Percentiles rank a stretch among this genome's conserved stretches.
Conservation (phyloP, 2,329 filamentous ascomycete genomes). For the Capronia coronata region DNA sequence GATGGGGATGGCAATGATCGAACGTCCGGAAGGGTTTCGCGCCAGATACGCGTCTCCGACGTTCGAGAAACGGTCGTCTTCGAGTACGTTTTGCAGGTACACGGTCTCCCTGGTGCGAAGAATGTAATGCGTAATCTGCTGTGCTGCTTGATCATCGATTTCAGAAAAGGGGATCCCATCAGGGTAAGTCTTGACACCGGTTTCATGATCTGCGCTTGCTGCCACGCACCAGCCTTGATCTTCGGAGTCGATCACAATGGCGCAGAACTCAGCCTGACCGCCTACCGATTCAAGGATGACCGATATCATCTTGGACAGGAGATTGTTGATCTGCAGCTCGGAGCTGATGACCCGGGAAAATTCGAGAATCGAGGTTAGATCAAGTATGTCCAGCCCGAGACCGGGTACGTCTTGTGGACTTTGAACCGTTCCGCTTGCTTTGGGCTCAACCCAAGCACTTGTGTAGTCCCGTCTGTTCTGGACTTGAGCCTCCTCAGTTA, state of each 20-base stretch:
- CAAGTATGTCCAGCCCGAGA: constrained; percentile 54
- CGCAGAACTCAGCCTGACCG: constrained; percentile 51
- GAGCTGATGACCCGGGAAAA: constrained; percentile 60
- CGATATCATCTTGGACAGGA: constrained; percentile 57
- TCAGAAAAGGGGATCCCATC: constrained; percentile 52
- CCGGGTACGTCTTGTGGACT: constrained; percentile 26
- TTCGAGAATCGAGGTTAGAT: constrained; percentile 57
- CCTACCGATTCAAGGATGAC: constrained; percentile 60
- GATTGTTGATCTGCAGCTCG: constrained; percentile 56
- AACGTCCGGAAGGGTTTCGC: constrained; percentile 51
- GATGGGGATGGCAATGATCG: constrained; percentile 58
- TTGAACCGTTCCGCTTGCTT: constrained; percentile 12
- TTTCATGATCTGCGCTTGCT: constrained; percentile 53
- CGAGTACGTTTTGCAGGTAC: constrained; percentile 56
- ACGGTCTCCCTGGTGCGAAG: constrained; percentile 59
- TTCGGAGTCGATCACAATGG: constrained; percentile 55
- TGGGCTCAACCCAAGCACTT: constrained; percentile 25
- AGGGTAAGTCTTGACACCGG: constrained; percentile 48
- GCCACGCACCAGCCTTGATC: constrained; percentile 55
- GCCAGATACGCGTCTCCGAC: constrained; percentile 52
- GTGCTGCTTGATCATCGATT: constrained; percentile 53
- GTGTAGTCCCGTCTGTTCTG: constrained; percentile 30
- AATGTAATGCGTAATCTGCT: constrained; percentile 57
- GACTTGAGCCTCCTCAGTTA: constrained; percentile 32
- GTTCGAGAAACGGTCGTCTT: constrained; percentile 60